phyloP scores from a whole-genome alignment of 352 stramenopile genomes.

The Plasmopara muralis region DNA sequence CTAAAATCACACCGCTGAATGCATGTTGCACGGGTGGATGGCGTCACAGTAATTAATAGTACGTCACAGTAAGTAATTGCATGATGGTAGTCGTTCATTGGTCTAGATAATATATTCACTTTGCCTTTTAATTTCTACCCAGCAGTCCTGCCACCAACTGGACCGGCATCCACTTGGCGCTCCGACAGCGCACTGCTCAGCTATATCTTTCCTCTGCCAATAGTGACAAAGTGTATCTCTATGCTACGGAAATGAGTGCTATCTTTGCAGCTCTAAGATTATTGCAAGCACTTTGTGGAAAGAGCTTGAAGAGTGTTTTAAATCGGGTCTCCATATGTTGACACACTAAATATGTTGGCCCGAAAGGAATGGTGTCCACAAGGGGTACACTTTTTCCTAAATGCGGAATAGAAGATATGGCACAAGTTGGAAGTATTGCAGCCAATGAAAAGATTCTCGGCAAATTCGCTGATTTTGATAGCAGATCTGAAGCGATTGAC shows the following conservation, averaged over 20 bases:
- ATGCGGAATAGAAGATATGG: slow-evolving; percentile 52
- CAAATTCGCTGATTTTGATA: slow-evolving; percentile 86
- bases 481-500: slow-evolving; percentile 79
- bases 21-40: no score
- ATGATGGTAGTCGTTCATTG: no score
- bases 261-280: slow-evolving; percentile 83
- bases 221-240: slow-evolving; percentile 47
- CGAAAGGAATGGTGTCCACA: slow-evolving; percentile 74
- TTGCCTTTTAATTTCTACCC: no score
- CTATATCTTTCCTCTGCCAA: slow-evolving; percentile 36
- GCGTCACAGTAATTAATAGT: no score
- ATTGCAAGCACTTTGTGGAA: slow-evolving; percentile 35
- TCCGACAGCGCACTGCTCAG: slow-evolving; percentile 47
- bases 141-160: not conserved
- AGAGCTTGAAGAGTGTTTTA: slow-evolving; percentile 67
- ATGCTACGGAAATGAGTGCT: slow-evolving; percentile 80
- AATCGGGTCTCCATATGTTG: slow-evolving; percentile 92
- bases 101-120: no score
- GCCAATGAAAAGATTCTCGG: slow-evolving; percentile 66
- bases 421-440: slow-evolving; percentile 60
- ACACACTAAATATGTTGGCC: slow-evolving; percentile 90
- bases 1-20: no score
- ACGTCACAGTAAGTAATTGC: no score
- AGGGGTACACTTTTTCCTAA: slow-evolving; percentile 86
- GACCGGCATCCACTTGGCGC: slow-evolving; percentile 20